A percentile compares a stretch with the other conserved stretches of the same genome.
Evolutionary conservation across 352 stramenopile genomes (phyloP).

Genomic region (Phytophthora aleatoria): DNA sequence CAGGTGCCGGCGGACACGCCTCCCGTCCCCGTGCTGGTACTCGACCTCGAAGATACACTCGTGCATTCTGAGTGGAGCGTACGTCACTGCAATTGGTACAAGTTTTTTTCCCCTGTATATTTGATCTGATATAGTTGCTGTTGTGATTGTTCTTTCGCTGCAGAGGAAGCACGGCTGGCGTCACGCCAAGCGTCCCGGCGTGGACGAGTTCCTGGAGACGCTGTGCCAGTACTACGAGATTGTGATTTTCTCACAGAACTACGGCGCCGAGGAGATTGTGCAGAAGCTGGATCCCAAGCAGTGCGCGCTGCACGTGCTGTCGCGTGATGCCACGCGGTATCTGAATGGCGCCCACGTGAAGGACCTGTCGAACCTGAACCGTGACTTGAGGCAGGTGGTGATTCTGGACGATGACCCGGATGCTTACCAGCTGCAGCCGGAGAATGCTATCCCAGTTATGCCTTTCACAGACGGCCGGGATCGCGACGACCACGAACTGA

Average conservation of each 20-base stretch:
- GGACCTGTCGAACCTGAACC: slow-evolving; percentile 81
- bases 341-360: slow-evolving; percentile 85
- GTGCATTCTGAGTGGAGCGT: slow-evolving; percentile 91
- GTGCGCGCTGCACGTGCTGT: slow-evolving; percentile 83
- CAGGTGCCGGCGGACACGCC: slow-evolving; percentile 78
- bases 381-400: slow-evolving; percentile 80
- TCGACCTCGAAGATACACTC: slow-evolving; percentile 88
- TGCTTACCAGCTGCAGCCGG: slow-evolving; percentile 83
- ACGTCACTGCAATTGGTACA: slow-evolving; percentile 37
- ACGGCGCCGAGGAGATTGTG: slow-evolving; percentile 80
- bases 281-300: slow-evolving; percentile 84
- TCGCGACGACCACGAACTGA: slow-evolving; percentile 79
- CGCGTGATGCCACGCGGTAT: slow-evolving; percentile 82
- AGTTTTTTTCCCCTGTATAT: not conserved
- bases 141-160: slow-evolving; percentile 1
- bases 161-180: slow-evolving; percentile 89
- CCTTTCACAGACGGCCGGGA: slow-evolving; percentile 83
- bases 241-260: slow-evolving; percentile 89
- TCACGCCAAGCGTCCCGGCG: slow-evolving; percentile 83
- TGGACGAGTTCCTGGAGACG: slow-evolving; percentile 88
- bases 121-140: not conserved
- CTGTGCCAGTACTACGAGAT: slow-evolving; percentile 90
- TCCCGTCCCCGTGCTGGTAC: slow-evolving; percentile 78
- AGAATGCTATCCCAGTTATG: slow-evolving; percentile 82
- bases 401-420: slow-evolving; percentile 84